Conservation (phyloP, 805 yeast genomes). For the Yarrowia sp. region DNA sequence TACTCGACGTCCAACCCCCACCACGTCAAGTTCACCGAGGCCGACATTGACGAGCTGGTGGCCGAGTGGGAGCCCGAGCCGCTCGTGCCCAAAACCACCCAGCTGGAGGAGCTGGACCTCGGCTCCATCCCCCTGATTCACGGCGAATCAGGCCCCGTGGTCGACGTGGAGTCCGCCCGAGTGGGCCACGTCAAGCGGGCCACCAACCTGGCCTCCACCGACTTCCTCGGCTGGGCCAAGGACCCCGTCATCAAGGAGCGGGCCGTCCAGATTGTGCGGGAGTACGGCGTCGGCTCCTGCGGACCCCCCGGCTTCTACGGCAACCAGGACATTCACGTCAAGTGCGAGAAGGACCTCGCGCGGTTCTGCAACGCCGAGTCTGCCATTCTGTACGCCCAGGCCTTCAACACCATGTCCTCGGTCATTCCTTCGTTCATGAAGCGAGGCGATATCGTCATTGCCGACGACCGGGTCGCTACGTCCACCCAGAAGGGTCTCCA, state of each 20-base stretch:
- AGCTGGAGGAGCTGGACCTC: conserved; percentile 66
- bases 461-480: conserved; percentile 77
- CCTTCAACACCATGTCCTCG: conserved; percentile 82
- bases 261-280: conserved; percentile 65
- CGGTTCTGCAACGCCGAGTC: conserved; percentile 76
- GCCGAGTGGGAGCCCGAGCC: conserved; percentile 95
- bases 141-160: conserved; percentile 59
- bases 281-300: conserved; percentile 95
- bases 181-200: conserved; percentile 50
- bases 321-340: conserved; percentile 86
- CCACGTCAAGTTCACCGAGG: conserved; percentile 58
- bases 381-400: conserved; percentile 91
- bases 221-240: conserved; percentile 69
- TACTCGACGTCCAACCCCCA: conserved; percentile 77
- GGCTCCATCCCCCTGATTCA: conserved; percentile 67
- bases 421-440: conserved; percentile 93
- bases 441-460: conserved; percentile 91
- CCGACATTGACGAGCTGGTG: conserved; percentile 80
- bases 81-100: conserved; percentile 60
- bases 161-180: conserved; percentile 41
- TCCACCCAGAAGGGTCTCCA: conserved; percentile 87
- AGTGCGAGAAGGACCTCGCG: conserved; percentile 77
- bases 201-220: conserved; percentile 72
- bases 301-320: conserved; percentile 99
- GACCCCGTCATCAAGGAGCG: conserved; percentile 57